phyloP scores from a whole-genome alignment of 345 rosid species.

The Citrus mangshanensis region DNA sequence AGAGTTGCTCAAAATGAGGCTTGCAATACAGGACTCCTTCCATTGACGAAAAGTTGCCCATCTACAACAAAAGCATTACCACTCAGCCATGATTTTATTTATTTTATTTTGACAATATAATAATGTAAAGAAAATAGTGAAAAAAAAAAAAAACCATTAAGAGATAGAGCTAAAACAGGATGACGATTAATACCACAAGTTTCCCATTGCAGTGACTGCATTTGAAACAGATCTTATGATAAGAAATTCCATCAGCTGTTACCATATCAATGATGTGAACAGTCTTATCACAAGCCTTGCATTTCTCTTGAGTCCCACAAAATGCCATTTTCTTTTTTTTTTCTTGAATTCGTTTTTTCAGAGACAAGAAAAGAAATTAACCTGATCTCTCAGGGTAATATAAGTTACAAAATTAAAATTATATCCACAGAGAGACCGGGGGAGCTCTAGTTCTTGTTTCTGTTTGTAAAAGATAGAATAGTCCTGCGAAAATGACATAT shows the following conservation, averaged over 20 bases:
- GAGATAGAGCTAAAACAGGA: not conserved
- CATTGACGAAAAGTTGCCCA: constrained; percentile 63
- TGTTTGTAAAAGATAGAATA: constrained; percentile 6
- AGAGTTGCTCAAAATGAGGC: constrained; percentile 86
- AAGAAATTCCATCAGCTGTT: constrained; percentile 70
- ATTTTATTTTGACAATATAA: no score
- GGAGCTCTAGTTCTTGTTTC: constrained; percentile 6
- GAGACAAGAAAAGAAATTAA: not conserved
- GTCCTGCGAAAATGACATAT: not conserved
- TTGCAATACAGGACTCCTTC: constrained; percentile 80
- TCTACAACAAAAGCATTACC: constrained; percentile 28
- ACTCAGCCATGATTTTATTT: not conserved
- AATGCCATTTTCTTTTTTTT: constrained; percentile 35
- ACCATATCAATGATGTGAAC: constrained; percentile 67
- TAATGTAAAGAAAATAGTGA: not conserved
- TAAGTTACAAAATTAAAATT: not conserved
- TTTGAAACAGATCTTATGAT: constrained; percentile 89
- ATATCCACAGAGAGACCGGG: not conserved
- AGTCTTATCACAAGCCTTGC: constrained; percentile 80
- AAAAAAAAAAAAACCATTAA: no score
- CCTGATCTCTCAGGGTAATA: not conserved
- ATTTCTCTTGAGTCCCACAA: constrained; percentile 67
- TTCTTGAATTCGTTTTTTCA: not conserved
- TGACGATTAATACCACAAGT: constrained; percentile 45
- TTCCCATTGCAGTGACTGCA: constrained; percentile 82